Conservation (phyloP, 495 filamentous ascomycete genomes). For the Aspergillus ostianus region DNA sequence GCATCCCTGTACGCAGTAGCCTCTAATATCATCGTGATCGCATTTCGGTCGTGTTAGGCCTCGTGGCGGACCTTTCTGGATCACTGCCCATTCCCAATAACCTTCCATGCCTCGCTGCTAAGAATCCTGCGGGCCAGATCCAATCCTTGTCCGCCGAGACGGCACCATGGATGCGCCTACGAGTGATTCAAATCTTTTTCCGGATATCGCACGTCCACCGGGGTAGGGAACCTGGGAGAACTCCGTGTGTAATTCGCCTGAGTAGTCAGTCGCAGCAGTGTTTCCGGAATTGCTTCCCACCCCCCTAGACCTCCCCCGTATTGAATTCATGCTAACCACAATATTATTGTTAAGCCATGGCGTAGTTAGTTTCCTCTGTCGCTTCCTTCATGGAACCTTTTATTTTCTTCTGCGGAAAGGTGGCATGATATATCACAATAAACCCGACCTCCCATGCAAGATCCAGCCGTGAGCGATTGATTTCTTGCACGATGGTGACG, state of each 20-base stretch:
- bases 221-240: too few species aligned
- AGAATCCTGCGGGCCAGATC: not conserved
- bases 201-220: too few species aligned
- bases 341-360: not conserved
- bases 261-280: not conserved
- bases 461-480: not conserved
- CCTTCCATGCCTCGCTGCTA: not conserved
- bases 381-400: not conserved
- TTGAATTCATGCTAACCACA: not conserved
- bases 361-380: not conserved
- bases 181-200: not conserved
- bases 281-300: not conserved
- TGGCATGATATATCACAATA: not conserved
- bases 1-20: not conserved
- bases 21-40: not conserved
- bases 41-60: not conserved
- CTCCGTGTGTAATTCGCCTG: not conserved
- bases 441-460: not conserved
- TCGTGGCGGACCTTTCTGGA: not conserved
- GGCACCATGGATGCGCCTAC: not conserved
- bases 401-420: not conserved
- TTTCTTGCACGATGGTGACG: not conserved
- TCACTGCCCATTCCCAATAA: too few species aligned
- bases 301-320: not conserved
- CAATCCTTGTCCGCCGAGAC: not conserved